Percentiles rank a stretch among this genome's conserved stretches.
Conservation (phyloP, 2,329 filamentous ascomycete genomes). For the Alternaria triticina region DNA sequence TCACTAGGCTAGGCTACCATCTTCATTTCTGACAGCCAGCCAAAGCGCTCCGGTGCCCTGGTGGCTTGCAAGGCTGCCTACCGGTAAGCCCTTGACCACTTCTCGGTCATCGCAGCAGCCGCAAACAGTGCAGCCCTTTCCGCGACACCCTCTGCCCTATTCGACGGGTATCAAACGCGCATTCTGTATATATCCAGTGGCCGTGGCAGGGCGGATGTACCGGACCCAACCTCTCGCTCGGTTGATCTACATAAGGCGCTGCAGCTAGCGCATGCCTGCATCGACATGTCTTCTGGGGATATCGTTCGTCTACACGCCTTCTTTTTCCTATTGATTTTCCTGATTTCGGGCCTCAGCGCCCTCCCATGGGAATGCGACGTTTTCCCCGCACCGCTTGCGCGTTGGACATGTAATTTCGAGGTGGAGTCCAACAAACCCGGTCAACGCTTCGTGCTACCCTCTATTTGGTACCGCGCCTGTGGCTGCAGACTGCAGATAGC, state of each 20-base stretch:
- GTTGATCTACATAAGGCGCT: constrained; percentile 44
- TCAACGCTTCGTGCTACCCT: constrained; percentile 9
- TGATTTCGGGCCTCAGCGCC: neutral
- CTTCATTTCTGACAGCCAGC: constrained; percentile 22
- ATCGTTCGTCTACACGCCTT: neutral
- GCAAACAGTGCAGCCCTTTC: constrained; percentile 13
- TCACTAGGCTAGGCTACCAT: constrained; percentile 24
- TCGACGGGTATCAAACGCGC: constrained; percentile 2
- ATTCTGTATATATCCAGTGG: neutral
- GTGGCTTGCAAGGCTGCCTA: constrained; percentile 27
- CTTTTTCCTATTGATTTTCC: neutral
- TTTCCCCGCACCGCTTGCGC: constrained; percentile 1
- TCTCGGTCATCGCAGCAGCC: constrained; percentile 5
- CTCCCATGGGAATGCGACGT: neutral
- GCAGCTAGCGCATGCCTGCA: constrained; percentile 32
- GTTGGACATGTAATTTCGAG: constrained; percentile 1
- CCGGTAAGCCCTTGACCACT: constrained; percentile 14
- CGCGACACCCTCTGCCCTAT: neutral
- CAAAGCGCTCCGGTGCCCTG: constrained; percentile 8
- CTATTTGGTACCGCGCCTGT: constrained; percentile 12
- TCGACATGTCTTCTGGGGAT: constrained; percentile 3
- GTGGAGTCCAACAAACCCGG: constrained; percentile 7
- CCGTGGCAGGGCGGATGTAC: constrained; percentile 17
- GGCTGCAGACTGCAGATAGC: constrained; percentile 17
- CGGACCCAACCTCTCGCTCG: constrained; percentile 36